Evolutionary conservation across 495 filamentous ascomycete genomes (phyloP), one percentile per base, ranked within the genome.

Genomic region (Neurospora sp.): DNA sequence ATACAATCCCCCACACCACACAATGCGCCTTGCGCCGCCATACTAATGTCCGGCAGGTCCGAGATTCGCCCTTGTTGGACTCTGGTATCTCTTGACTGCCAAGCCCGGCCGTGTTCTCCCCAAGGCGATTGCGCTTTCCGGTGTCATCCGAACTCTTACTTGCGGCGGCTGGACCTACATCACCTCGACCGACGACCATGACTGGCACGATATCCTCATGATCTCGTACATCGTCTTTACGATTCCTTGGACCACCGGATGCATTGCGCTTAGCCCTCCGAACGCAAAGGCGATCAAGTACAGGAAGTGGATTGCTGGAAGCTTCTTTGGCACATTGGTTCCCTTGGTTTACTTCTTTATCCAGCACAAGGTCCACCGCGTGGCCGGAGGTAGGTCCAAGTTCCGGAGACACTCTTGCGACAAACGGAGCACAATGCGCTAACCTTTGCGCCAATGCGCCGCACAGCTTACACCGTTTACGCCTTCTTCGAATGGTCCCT

Each of bases 141-240:
- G 96, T 69, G 44, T 98, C 65, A 92, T 97, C 77, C 89, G 96
- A 74, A 97, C 95, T 5, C 81, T 99, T 72, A 96, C 94, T 3
- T 99, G 96, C 78, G 96, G 95, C 70, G 96, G 96, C 44, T 99
- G 96, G 96, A 98, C 97, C 42, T 99, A 98, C 80, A 91, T 99
- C 69, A 99, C 96, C 27, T 98, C 94, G 46, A 98, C 96, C 11
- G 96, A 99, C 81, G 94, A 98, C 80, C 96, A 99, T 81, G 89
- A 95, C 80, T 98, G 94, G 94, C 96, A 99, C 79, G 96, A 99
- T 81, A 96, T 98, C 71, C 95, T 98, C 82, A 99, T 99, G 96
- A 97, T 99, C 76, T 97, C 93, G 38, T 99, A 99, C 80, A 83
- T 99, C 69, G 90, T 98, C 65, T 91, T 94, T 16, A 98, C 96